Evolutionary conservation across 1,284 basidiomycete genomes (phyloP).

Genomic region (Rhodotorula sp.): DNA sequence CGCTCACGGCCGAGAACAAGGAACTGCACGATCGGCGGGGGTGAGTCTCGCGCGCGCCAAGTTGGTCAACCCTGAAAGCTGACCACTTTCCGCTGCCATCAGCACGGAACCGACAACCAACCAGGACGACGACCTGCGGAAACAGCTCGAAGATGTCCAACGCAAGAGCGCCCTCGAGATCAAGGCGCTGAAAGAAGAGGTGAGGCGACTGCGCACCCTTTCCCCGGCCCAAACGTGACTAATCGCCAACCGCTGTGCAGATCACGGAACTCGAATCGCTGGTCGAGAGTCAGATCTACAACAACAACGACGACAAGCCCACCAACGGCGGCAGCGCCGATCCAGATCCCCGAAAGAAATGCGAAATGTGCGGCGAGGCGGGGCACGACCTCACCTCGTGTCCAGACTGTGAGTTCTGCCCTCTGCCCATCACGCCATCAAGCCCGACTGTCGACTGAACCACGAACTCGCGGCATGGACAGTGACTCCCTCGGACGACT

Average conservation of each 20-base stretch:
- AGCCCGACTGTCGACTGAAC: neutral
- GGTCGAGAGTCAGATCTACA: constrained; percentile 90
- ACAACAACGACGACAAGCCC: constrained; percentile 88
- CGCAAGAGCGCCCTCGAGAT: constrained; percentile 45
- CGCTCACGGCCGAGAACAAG: constrained; percentile 81
- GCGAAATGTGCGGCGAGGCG: constrained; percentile 77
- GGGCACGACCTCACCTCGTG: constrained; percentile 61
- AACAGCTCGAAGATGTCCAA: constrained; percentile 44
- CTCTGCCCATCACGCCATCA: no score
- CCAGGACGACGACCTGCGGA: neutral
- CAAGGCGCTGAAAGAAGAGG: constrained; percentile 41
- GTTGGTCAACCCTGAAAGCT: constrained; percentile 45
- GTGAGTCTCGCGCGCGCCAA: no score
- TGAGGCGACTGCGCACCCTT: neutral
- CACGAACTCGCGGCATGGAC: neutral
- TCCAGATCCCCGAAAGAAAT: constrained; percentile 53
- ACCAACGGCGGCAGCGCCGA: constrained; percentile 47
- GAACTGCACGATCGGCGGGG: constrained; percentile 51
- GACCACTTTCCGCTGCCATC: constrained; percentile 27
- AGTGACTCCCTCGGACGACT: neutral
- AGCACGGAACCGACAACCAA: no score
- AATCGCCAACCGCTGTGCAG: constrained; percentile 47
- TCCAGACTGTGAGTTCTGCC: constrained; percentile 27
- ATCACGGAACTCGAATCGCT: constrained; percentile 83
- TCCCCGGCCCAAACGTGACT: no score